These are phyloP conservation scores for Wallacemonas rigidus DNA, from an alignment of 208 protist genomes.

Conservation along the genomic window DNA sequence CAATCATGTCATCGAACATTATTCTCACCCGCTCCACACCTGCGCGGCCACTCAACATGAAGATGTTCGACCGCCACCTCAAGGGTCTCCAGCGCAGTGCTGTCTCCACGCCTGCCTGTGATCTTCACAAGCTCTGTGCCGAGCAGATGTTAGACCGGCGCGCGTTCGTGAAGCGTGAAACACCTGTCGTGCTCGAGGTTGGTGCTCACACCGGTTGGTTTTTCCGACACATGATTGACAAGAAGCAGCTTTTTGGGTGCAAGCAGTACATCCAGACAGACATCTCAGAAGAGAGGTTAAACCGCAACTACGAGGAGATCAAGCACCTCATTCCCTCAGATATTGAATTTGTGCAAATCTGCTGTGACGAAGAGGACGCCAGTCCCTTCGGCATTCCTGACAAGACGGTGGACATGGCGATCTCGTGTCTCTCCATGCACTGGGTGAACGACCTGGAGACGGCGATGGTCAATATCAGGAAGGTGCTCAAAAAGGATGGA, in stretches of 20 bases:
- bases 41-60: conserved; percentile 60
- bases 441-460: conserved; percentile 92
- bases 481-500: conserved; percentile 87
- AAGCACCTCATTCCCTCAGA: conserved; percentile 75
- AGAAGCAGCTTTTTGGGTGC: conserved; percentile 74
- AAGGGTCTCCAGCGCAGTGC: conserved; percentile 81
- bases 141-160: conserved; percentile 87
- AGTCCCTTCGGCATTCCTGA: conserved; percentile 78
- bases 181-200: conserved; percentile 81
- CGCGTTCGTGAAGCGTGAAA: conserved; percentile 83
- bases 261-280: conserved; percentile 94
- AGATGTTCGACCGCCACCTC: conserved; percentile 79
- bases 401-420: conserved; percentile 88
- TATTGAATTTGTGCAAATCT: conserved; percentile 90
- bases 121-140: conserved; percentile 80
- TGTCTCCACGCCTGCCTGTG: conserved; percentile 64
- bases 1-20: conserved; percentile 67
- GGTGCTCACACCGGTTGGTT: conserved; percentile 88
- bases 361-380: conserved; percentile 82
- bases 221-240: conserved; percentile 87
- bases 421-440: conserved; percentile 89
- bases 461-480: conserved; percentile 74
- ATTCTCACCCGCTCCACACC: conserved; percentile 69
- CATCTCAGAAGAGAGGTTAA: conserved; percentile 81
- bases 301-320: conserved; percentile 85